These are phyloP conservation scores for Metarhizium album DNA, from an alignment of 2,329 filamentous ascomycete genomes.

Conservation along the genomic window DNA sequence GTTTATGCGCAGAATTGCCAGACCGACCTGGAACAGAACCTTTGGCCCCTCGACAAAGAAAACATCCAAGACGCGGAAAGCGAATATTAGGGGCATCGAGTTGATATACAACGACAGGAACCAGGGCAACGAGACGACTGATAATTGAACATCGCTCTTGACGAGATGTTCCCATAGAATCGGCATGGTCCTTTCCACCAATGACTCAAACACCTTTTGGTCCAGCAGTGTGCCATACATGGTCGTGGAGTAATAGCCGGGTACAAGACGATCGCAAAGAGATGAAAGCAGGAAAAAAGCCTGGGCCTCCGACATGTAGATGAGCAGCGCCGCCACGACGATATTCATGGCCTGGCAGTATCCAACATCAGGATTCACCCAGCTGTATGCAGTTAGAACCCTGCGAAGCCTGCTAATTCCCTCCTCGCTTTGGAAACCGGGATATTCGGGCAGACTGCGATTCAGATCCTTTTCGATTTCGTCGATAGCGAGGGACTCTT, in stretches of 20 bases:
- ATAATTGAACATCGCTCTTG: conserved; percentile 92
- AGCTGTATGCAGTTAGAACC: conserved; percentile 94
- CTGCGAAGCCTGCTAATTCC: conserved; percentile 82
- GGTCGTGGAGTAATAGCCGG: conserved; percentile 95
- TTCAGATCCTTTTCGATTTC: conserved; percentile 99
- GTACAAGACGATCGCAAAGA: conserved; percentile 83
- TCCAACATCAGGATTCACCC: conserved; percentile 89
- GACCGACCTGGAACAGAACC: conserved; percentile 89
- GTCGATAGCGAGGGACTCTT: conserved; percentile 89
- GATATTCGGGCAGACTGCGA: conserved; percentile 90
- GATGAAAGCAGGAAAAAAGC: conserved; percentile 90
- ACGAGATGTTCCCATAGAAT: conserved; percentile 97
- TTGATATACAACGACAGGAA: conserved; percentile 98
- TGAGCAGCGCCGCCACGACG: conserved; percentile 91
- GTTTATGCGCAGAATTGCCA: conserved; percentile 95
- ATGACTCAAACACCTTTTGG: conserved; percentile 91
- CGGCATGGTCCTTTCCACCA: conserved; percentile 99
- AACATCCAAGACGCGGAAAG: conserved; percentile 90
- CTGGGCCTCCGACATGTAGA: conserved; percentile 95
- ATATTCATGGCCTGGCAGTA: conserved; percentile 99
- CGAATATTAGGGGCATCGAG: conserved; percentile 97
- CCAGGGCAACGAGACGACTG: conserved; percentile 94
- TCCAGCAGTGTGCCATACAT: conserved; percentile 98
- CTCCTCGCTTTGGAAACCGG: conserved; percentile 92
- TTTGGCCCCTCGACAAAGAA: conserved; percentile 98